These are phyloP conservation scores for Coemansia sp. DNA, from an alignment of 192 early-diverging fungal species.

Conservation along the genomic window DNA sequence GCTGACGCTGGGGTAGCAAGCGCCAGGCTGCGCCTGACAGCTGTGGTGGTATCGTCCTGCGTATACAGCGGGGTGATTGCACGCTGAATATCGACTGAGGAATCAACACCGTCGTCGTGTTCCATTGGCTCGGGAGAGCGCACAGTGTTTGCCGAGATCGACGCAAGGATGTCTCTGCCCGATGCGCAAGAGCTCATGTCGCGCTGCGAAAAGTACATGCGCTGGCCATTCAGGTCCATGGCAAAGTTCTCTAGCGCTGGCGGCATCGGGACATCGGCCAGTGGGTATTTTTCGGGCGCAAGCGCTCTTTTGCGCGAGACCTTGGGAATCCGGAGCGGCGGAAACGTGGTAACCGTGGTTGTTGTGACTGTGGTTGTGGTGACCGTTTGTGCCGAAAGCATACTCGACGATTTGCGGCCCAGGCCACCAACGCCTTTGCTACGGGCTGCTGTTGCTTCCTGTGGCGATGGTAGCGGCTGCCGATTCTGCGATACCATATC, in stretches of 20 bases:
- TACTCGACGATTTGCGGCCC: constrained; percentile 40
- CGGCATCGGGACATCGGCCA: constrained; percentile 75
- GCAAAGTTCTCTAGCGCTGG: constrained; percentile 78
- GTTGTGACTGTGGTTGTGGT: constrained; percentile 77
- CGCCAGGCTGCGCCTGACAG: not conserved
- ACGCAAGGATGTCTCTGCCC: constrained; percentile 28
- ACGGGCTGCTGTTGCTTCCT: constrained; percentile 15
- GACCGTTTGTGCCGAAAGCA: constrained; percentile 62
- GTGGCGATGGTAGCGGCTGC: constrained; percentile 29
- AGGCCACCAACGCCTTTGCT: not conserved
- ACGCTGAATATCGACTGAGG: constrained; percentile 17
- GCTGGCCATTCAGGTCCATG: constrained; percentile 77
- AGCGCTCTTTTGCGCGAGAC: constrained; percentile 58
- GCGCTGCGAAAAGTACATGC: constrained; percentile 66
- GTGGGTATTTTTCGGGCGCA: constrained; percentile 68
- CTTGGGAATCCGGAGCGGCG: constrained; percentile 68
- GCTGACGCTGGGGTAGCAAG: not conserved
- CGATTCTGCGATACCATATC: constrained; percentile 1
- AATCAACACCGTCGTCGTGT: constrained; percentile 2
- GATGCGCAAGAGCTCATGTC: constrained; percentile 31
- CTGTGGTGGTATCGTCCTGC: constrained; percentile 30
- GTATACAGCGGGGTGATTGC: constrained; percentile 56
- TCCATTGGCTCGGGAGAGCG: not conserved
- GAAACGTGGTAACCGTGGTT: constrained; percentile 81
- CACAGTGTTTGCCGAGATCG: constrained; percentile 16